Evolutionary conservation across 352 stramenopile genomes (phyloP), one percentile per base, ranked within the genome.

Genomic region (Globisporangium recalcitrans): DNA sequence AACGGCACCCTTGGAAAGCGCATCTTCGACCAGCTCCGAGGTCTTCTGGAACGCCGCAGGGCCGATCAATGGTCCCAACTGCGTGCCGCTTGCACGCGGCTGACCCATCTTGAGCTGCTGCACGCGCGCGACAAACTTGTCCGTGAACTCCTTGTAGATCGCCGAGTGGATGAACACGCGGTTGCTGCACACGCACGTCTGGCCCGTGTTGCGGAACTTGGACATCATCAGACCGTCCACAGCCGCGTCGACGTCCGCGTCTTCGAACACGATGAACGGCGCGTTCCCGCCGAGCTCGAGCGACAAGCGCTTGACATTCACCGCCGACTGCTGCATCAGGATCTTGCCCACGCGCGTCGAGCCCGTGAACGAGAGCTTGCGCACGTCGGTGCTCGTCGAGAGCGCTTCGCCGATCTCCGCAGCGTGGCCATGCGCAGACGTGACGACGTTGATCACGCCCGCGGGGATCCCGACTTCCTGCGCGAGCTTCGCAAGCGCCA

Each of bases 1-100:
- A 38, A 69, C 87, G 0, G 96, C 96, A 4, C 97, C 97, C 34
- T 98, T 89, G n/a, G 70, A 70, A 1, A 98, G 59, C 10, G 96
- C 95, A 47, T 97, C 86, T 13, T 92, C 68, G 27, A 99, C 89
- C 3, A 90, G 63, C 63, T 83, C 85, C 52, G 80, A 81, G 59
- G 91, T 90, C 73, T 94, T 97, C 26, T 96, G 66, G 57, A 97
- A 89, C 24, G 94, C 96, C 24, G 82, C 70, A 14, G 64, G 64
- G 32, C 95, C 96, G 64, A 99, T 98, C 2, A 99, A 64, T n/a
- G 97, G 97, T 3, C 96, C 97, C 55, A 99, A 83, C 22, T 85
- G 86, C 24, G 77, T 78, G 27, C 77, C 80, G 29, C 79, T 72
- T 10, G 90, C 82, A 38, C 85, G 82, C 29, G 87, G 94, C 40